Percentiles rank a stretch among this genome's conserved stretches.
phyloP scores from a whole-genome alignment of 179 eudicot species.

The Pouteria campechiana region DNA sequence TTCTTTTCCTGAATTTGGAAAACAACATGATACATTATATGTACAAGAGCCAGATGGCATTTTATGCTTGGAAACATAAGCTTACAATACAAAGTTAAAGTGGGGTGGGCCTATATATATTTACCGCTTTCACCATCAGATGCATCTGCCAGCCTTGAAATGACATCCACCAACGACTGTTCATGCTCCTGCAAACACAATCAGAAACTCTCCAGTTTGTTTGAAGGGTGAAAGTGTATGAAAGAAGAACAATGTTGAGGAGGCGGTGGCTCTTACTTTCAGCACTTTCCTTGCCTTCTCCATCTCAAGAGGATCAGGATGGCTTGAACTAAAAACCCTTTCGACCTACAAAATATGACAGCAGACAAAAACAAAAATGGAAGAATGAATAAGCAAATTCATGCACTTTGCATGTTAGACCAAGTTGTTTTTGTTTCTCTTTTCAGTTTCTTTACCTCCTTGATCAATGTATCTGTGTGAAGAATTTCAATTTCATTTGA shows the following conservation, averaged over 20 bases:
- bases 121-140: conserved; percentile 65
- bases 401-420: too few relatives aligned
- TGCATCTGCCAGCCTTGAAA: conserved; percentile 52
- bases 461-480: conserved; percentile 62
- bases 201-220: too few relatives aligned
- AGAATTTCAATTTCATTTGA: conserved; percentile 54
- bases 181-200: conserved; percentile 65
- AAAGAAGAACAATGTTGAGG: too few relatives aligned
- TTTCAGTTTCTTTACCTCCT: conserved; percentile 65
- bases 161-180: conserved; percentile 56
- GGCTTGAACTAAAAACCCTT: conserved; percentile 61
- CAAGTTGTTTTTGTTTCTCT: too few relatives aligned
- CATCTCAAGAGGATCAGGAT: conserved; percentile 61
- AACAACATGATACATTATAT: too few relatives aligned
- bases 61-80: too few relatives aligned
- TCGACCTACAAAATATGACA: conserved; percentile 47
- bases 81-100: too few relatives aligned
- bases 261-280: conserved; percentile 33
- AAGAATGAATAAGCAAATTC: too few relatives aligned
- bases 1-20: too few relatives aligned
- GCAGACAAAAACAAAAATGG: background rate
- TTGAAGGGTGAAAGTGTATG: too few relatives aligned
- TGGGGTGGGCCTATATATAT: too few relatives aligned
- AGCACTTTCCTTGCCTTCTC: conserved; percentile 82
- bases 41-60: too few relatives aligned